Conservation (phyloP, 768 basidiomycete species). For the Trametes cingulata region DNA sequence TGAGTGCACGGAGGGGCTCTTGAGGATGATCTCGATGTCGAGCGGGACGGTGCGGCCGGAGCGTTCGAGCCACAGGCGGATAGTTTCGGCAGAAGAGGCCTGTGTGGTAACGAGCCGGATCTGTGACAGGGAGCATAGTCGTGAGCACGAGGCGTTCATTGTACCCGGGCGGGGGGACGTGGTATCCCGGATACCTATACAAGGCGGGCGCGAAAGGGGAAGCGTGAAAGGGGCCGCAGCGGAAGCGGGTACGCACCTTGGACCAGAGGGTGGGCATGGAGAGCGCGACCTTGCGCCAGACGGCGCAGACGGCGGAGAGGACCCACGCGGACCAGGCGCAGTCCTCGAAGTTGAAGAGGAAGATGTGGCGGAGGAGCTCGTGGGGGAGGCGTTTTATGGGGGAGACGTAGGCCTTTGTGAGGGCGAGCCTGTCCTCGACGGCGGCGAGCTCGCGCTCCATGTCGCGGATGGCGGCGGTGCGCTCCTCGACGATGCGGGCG, state of each 20-base stretch:
- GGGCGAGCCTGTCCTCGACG: constrained; percentile 50
- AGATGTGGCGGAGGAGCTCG: constrained; percentile 75
- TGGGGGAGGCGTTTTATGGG: constrained; percentile 70
- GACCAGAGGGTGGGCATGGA: constrained; percentile 75
- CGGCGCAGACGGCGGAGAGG: constrained; percentile 63
- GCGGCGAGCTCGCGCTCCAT: constrained; percentile 49
- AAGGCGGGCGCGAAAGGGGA: background rate
- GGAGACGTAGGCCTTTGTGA: constrained; percentile 65
- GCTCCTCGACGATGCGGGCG: constrained; percentile 57
- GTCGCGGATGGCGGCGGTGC: constrained; percentile 52
- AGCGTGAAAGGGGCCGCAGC: background rate
- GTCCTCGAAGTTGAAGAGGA: constrained; percentile 66
- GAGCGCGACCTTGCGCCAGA: constrained; percentile 67
- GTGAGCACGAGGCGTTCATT: background rate
- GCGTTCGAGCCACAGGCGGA: constrained; percentile 82
- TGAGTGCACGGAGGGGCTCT: constrained; percentile 25
- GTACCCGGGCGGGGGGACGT: background rate
- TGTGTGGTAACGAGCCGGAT: constrained; percentile 75
- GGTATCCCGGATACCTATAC: background rate
- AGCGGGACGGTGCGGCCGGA: constrained; percentile 70
- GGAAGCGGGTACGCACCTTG: constrained; percentile 54
- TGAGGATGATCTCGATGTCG: constrained; percentile 79
- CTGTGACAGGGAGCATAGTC: constrained; percentile 35
- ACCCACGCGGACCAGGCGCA: constrained; percentile 78
- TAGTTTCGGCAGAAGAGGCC: constrained; percentile 70